phyloP scores from a whole-genome alignment of 805 yeast genomes.

The Brettanomyces naardenensis region DNA sequence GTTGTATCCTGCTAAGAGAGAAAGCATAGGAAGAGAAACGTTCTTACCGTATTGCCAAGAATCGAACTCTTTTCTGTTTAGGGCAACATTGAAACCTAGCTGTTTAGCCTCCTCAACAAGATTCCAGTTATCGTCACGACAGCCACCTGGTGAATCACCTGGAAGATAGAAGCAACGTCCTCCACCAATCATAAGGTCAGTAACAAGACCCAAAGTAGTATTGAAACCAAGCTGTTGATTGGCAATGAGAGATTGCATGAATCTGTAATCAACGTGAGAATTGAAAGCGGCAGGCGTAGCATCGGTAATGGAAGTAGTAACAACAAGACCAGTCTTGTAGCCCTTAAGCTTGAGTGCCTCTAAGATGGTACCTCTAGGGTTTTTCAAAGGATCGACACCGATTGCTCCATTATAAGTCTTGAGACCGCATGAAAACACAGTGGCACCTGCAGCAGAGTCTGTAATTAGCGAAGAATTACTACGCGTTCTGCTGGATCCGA shows the following conservation, averaged over 20 bases:
- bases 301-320: constrained; percentile 86
- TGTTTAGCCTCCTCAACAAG: constrained; percentile 54
- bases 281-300: constrained; percentile 93
- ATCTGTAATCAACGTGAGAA: constrained; percentile 68
- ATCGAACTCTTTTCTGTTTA: constrained; percentile 54
- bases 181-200: constrained; percentile 85
- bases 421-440: constrained; percentile 80
- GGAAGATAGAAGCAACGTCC: constrained; percentile 83
- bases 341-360: constrained; percentile 84
- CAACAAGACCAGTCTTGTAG: constrained; percentile 81
- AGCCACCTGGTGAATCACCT: constrained; percentile 39
- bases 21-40: constrained; percentile 69
- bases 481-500: constrained; percentile 82
- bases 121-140: constrained; percentile 65
- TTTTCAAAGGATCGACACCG: constrained; percentile 60
- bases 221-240: constrained; percentile 79
- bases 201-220: constrained; percentile 62
- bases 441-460: constrained; percentile 97
- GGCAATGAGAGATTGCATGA: constrained; percentile 80
- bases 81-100: constrained; percentile 60
- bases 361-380: constrained; percentile 82
- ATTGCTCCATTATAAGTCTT: constrained; percentile 89
- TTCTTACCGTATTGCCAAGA: constrained; percentile 46
- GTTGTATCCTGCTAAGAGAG: constrained; percentile 66
- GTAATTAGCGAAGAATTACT: constrained; percentile 73